Conservation (phyloP, 495 filamentous ascomycete species). For the Paragyromitra xinjiangensis region DNA sequence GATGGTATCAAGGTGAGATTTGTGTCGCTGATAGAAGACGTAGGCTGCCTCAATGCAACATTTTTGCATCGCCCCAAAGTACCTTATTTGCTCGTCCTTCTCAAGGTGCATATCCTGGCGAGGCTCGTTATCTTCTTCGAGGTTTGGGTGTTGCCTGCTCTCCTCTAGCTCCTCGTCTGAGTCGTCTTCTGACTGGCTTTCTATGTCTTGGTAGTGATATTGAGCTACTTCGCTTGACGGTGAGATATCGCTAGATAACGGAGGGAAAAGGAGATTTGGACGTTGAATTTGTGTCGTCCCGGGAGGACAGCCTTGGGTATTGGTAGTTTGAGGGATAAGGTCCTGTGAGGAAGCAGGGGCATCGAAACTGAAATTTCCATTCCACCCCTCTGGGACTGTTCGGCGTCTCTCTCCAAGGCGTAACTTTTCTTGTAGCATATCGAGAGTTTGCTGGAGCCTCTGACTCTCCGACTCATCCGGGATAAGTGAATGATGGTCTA, state of each 20-base stretch:
- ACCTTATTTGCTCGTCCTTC: slow-evolving; percentile 44
- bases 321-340: slow-evolving; percentile 6
- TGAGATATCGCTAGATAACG: slow-evolving; percentile 4
- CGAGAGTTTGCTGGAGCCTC: slow-evolving; percentile 31
- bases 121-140: slow-evolving; percentile 25
- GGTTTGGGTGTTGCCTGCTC: no score
- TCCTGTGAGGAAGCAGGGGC: neutral
- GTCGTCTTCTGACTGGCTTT: slow-evolving; percentile 37
- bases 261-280: slow-evolving; percentile 1
- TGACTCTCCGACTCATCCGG: slow-evolving; percentile 16
- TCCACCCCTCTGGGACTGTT: slow-evolving; percentile 21
- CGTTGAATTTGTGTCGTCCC: neutral
- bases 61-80: slow-evolving; percentile 53
- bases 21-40: slow-evolving; percentile 51
- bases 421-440: slow-evolving; percentile 32
- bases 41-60: slow-evolving; percentile 50
- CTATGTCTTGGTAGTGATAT: slow-evolving; percentile 11
- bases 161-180: slow-evolving; percentile 45
- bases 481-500: slow-evolving; percentile 43
- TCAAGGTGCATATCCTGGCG: slow-evolving; percentile 48
- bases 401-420: slow-evolving; percentile 5
- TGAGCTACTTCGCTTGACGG: neutral
- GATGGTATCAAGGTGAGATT: slow-evolving; percentile 45
- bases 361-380: slow-evolving; percentile 26
- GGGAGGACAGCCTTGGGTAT: neutral